Evolutionary conservation across 805 yeast genomes (phyloP).

Genomic region (Metschnikowia drakensbergensis): DNA sequence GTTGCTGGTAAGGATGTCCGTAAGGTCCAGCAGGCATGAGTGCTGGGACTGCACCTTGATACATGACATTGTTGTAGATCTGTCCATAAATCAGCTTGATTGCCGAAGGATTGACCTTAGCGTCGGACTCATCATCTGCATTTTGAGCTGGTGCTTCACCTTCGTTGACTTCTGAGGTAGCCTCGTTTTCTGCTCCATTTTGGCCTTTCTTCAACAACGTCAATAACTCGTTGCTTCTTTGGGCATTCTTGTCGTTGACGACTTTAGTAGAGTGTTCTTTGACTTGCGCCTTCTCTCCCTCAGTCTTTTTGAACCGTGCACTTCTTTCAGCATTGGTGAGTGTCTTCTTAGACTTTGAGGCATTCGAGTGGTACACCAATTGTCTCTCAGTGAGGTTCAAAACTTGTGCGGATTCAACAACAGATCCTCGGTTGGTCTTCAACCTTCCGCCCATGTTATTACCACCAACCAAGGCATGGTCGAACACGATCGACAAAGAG

Average conservation of each 20-base stretch:
- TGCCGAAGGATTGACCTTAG: slow-evolving; percentile 25
- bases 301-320: slow-evolving; percentile 10
- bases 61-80: slow-evolving; percentile 42
- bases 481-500: slow-evolving; percentile 78
- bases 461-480: slow-evolving; percentile 77
- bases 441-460: slow-evolving; percentile 75
- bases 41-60: slow-evolving; percentile 27
- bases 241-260: slow-evolving; percentile 17
- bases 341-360: slow-evolving; percentile 43
- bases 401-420: slow-evolving; percentile 75
- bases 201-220: slow-evolving; percentile 25
- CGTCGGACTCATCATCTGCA: slow-evolving; percentile 15
- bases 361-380: slow-evolving; percentile 69
- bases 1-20: neutral
- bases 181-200: slow-evolving; percentile 15
- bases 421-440: slow-evolving; percentile 74
- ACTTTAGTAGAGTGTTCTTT: slow-evolving; percentile 9
- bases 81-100: slow-evolving; percentile 42
- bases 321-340: slow-evolving; percentile 21
- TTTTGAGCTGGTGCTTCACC: neutral
- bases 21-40: slow-evolving; percentile 6
- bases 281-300: slow-evolving; percentile 3
- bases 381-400: slow-evolving; percentile 75
- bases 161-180: neutral
- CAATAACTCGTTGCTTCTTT: slow-evolving; percentile 30